phyloP scores from a whole-genome alignment of 176 grass and related monocot genomes.

The Musa itinerans region DNA sequence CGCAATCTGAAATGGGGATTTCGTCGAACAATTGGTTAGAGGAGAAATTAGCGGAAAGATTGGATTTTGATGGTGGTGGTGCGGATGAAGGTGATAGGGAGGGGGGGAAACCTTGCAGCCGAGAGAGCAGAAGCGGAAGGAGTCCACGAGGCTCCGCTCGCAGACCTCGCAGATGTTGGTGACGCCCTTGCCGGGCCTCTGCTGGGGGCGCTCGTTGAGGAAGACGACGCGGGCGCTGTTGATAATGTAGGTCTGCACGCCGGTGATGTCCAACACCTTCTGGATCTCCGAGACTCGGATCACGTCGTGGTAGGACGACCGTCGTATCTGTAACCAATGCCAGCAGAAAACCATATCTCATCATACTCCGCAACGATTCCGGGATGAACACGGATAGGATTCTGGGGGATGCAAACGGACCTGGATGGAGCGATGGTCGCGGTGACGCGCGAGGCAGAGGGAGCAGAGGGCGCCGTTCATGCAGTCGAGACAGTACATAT shows the following conservation, averaged over 20 bases:
- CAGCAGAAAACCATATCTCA: background rate
- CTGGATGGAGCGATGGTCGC: slow-evolving; percentile 81
- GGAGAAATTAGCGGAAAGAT: background rate
- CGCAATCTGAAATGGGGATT: slow-evolving; percentile 2
- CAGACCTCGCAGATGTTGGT: slow-evolving; percentile 99
- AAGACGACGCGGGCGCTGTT: slow-evolving; percentile 98
- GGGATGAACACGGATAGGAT: background rate
- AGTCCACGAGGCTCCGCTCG: slow-evolving; percentile 89
- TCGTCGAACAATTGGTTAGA: background rate
- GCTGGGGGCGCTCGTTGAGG: slow-evolving; percentile 90
- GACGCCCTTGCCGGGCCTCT: slow-evolving; percentile 89
- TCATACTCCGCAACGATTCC: no score
- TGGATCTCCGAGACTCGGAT: slow-evolving; percentile 93
- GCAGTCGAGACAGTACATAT: slow-evolving; percentile 99
- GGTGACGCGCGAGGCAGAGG: slow-evolving; percentile 74
- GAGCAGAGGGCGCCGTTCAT: slow-evolving; percentile 87
- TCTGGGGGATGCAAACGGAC: slow-evolving; percentile 8
- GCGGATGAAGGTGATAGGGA: background rate
- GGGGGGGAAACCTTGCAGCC: slow-evolving; percentile 82
- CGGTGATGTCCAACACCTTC: slow-evolving; percentile 84
- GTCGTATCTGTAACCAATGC: slow-evolving; percentile 47
- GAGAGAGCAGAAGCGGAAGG: slow-evolving; percentile 98
- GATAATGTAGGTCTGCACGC: slow-evolving; percentile 99
- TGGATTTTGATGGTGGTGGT: background rate
- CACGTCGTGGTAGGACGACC: slow-evolving; percentile 99